A percentile compares a stretch with the other conserved stretches of the same genome.
These are phyloP conservation scores for Fagus sylvatica DNA, from an alignment of 306 rosid species.

Conservation along the genomic window DNA sequence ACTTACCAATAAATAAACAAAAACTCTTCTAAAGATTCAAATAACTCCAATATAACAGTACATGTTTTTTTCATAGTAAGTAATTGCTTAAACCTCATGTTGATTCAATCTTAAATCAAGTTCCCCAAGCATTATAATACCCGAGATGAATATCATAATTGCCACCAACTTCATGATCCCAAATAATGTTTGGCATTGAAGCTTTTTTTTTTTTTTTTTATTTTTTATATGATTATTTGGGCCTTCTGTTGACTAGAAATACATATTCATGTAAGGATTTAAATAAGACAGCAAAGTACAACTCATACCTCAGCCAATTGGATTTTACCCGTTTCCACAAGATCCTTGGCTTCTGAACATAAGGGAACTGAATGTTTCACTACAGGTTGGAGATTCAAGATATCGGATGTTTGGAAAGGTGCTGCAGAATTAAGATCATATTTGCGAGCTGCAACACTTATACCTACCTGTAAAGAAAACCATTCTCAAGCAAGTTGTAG, in stretches of 20 bases:
- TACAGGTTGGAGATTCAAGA: slow-evolving; percentile 84
- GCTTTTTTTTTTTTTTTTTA: too few species aligned
- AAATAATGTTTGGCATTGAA: not conserved
- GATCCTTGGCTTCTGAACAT: slow-evolving; percentile 96
- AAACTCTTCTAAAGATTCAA: not conserved
- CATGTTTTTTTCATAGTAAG: not conserved
- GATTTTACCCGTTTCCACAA: slow-evolving; percentile 92
- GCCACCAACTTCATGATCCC: not conserved
- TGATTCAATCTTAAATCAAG: not conserved
- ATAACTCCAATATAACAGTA: not conserved
- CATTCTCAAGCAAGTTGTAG: slow-evolving; percentile 10
- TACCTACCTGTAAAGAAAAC: slow-evolving; percentile 67
- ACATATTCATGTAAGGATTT: not conserved
- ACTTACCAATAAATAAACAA: too few species aligned
- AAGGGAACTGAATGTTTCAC: slow-evolving; percentile 94
- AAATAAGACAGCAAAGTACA: slow-evolving; percentile 8
- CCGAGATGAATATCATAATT: not conserved
- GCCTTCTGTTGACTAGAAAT: not conserved
- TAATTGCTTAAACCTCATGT: not conserved
- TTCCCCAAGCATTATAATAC: not conserved
- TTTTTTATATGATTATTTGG: not conserved
- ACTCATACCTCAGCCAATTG: slow-evolving; percentile 88
- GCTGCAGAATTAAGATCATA: slow-evolving; percentile 68
- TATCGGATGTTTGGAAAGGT: slow-evolving; percentile 83
- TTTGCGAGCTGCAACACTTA: slow-evolving; percentile 81